Evolutionary conservation across 1,139 yeast species (phyloP).

Genomic region (Magnusiomyces paraingens): DNA sequence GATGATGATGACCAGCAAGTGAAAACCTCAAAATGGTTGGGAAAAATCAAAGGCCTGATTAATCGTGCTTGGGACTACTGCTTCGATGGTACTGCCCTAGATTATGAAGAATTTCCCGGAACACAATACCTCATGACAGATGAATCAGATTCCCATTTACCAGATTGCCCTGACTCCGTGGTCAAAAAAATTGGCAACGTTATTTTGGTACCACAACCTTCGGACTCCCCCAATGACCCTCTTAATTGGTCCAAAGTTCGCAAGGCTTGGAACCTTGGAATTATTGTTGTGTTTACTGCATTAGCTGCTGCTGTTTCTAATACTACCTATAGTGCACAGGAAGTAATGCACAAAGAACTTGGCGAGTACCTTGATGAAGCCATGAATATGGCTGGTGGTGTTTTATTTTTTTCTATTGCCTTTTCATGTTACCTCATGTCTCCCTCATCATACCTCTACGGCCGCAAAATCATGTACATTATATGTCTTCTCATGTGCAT

Average conservation of each 20-base stretch:
- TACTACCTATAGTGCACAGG: slow-evolving; percentile 77
- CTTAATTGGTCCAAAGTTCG: slow-evolving; percentile 48
- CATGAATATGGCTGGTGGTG: slow-evolving; percentile 85
- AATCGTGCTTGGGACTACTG: no score
- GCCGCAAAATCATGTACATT: slow-evolving; percentile 63
- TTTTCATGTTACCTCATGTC: slow-evolving; percentile 64
- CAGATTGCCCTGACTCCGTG: slow-evolving; percentile 1
- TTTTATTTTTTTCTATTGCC: slow-evolving; percentile 68
- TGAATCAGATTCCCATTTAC: not conserved
- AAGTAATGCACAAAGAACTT: slow-evolving; percentile 57
- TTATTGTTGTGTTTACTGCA: slow-evolving; percentile 64
- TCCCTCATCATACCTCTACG: slow-evolving; percentile 73
- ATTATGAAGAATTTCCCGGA: slow-evolving; percentile 10
- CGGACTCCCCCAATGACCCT: slow-evolving; percentile 54
- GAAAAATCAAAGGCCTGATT: no score
- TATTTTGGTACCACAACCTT: slow-evolving; percentile 51
- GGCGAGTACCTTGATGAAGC: slow-evolving; percentile 52
- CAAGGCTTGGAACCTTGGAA: slow-evolving; percentile 52
- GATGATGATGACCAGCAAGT: no score
- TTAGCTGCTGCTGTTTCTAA: slow-evolving; percentile 82
- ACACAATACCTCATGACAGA: slow-evolving; percentile 10
- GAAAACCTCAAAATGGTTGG: no score
- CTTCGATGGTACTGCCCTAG: not conserved
- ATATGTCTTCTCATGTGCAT: slow-evolving; percentile 58
- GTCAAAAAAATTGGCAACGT: slow-evolving; percentile 33